These are phyloP conservation scores for Cephaloascus albidus DNA, from an alignment of 805 yeast genomes.

Conservation along the genomic window DNA sequence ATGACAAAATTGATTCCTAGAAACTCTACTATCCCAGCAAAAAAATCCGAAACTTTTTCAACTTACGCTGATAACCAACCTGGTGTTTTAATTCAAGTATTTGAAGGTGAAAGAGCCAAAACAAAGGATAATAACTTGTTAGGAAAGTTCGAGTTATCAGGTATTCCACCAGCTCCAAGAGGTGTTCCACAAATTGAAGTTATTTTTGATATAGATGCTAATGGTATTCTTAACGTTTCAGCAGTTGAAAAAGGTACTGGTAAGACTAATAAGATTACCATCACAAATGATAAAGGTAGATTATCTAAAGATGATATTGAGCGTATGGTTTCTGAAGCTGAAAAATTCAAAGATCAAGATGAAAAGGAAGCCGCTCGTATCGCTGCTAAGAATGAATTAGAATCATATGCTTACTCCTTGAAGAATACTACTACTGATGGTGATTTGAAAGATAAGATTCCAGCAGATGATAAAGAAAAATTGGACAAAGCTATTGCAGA, in stretches of 20 bases:
- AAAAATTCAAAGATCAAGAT: conserved; percentile 31
- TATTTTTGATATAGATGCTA: conserved; percentile 33
- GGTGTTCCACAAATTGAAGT: conserved; percentile 36
- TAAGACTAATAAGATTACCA: conserved; percentile 32
- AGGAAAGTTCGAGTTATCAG: conserved; percentile 33
- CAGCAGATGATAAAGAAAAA: conserved; percentile 26
- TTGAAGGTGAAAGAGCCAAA: conserved; percentile 32
- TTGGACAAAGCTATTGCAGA: conserved; percentile 31
- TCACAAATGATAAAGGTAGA: conserved; percentile 35
- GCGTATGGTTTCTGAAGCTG: conserved; percentile 35
- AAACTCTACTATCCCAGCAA: conserved; percentile 33
- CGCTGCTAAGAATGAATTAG: conserved; percentile 31
- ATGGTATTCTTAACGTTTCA: conserved; percentile 34
- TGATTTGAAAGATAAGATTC: conserved; percentile 33
- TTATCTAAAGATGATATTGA: conserved; percentile 35
- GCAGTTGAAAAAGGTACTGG: conserved; percentile 37
- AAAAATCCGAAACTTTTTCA: conserved; percentile 33
- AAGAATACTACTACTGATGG: conserved; percentile 29
- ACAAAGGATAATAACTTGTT: conserved; percentile 33
- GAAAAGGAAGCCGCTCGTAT: conserved; percentile 31
- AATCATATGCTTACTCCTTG: conserved; percentile 33
- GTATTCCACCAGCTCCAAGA: conserved; percentile 37
- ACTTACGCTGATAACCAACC: conserved; percentile 36
- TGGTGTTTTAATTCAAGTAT: conserved; percentile 34
- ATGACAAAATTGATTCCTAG: conserved; percentile 35